Percentiles rank a stretch among this genome's conserved stretches.
Evolutionary conservation across 2,329 filamentous ascomycete genomes (phyloP).

Genomic region (Cladosporium cucumerinum): DNA sequence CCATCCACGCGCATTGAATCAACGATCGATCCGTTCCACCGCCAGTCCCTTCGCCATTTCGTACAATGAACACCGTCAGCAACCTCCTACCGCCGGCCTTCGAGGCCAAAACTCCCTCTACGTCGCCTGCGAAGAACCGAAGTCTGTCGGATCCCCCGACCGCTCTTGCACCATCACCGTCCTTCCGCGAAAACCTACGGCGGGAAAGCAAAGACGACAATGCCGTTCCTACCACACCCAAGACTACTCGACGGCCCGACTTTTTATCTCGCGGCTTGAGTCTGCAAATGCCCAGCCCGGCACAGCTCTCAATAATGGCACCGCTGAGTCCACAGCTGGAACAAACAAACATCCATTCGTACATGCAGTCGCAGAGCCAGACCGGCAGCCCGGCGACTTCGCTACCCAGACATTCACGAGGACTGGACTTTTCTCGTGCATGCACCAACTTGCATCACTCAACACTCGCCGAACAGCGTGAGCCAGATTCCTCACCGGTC

Average conservation of each 20-base stretch:
- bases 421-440: constrained; percentile 87
- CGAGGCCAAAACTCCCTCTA: constrained; percentile 4
- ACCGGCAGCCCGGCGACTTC: constrained; percentile 65
- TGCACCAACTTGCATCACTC: constrained; percentile 95
- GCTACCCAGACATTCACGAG: constrained; percentile 81
- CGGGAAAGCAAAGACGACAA: constrained; percentile 44
- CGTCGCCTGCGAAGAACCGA: constrained; percentile 35
- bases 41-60: neutral
- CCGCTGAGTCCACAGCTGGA: constrained; percentile 27
- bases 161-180: constrained; percentile 44
- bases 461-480: constrained; percentile 81
- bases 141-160: constrained; percentile 43
- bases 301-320: constrained; percentile 17
- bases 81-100: neutral
- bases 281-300: constrained; percentile 61
- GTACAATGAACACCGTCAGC: constrained; percentile 7
- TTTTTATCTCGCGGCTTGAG: constrained; percentile 63
- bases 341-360: constrained; percentile 38
- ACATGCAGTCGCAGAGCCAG: constrained; percentile 44
- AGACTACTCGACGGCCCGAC: constrained; percentile 67
- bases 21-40: neutral
- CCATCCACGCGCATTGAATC: neutral
- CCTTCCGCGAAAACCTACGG: constrained; percentile 40
- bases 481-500: constrained; percentile 85
- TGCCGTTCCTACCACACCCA: constrained; percentile 38